Evolutionary conservation across 2,329 filamentous ascomycete genomes (phyloP).

Genomic region (Scytalidium lignicola): DNA sequence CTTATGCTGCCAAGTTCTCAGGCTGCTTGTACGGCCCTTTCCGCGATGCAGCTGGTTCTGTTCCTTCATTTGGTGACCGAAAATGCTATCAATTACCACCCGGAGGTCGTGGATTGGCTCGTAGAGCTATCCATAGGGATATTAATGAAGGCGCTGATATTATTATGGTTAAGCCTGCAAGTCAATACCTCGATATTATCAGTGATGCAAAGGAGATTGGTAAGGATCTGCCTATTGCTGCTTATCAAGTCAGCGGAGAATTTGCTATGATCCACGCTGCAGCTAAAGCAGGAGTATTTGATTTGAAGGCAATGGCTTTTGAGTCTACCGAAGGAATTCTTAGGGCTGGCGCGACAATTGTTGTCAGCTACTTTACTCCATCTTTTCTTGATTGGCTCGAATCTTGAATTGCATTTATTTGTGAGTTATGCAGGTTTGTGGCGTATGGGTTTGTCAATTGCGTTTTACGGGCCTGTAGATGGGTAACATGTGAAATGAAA

Average conservation of each 20-base stretch:
- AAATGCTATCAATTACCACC: conserved; percentile 96
- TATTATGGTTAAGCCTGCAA: conserved; percentile 98
- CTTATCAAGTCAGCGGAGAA: conserved; percentile 96
- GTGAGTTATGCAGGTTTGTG: background rate
- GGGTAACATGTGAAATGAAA: background rate
- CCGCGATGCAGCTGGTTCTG: conserved; percentile 89
- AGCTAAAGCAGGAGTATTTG: conserved; percentile 94
- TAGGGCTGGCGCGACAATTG: conserved; percentile 85
- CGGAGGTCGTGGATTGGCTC: conserved; percentile 83
- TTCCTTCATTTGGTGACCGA: conserved; percentile 87
- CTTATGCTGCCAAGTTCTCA: conserved; percentile 95
- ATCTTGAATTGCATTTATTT: conserved; percentile 29
- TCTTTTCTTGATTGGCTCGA: conserved; percentile 66
- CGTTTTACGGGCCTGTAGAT: background rate
- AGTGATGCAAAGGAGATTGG: conserved; percentile 94
- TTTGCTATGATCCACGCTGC: conserved; percentile 97
- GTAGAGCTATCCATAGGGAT: conserved; percentile 84
- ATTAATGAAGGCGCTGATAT: conserved; percentile 93
- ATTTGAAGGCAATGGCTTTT: conserved; percentile 89
- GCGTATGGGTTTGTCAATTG: background rate
- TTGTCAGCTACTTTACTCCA: conserved; percentile 92
- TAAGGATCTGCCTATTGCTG: conserved; percentile 84
- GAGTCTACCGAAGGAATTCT: conserved; percentile 93
- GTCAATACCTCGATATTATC: conserved; percentile 95
- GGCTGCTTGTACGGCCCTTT: conserved; percentile 96